A percentile compares a stretch with the other conserved stretches of the same genome.
Evolutionary conservation across 345 rosid genomes (phyloP).

Genomic region (Salix suchowensis): DNA sequence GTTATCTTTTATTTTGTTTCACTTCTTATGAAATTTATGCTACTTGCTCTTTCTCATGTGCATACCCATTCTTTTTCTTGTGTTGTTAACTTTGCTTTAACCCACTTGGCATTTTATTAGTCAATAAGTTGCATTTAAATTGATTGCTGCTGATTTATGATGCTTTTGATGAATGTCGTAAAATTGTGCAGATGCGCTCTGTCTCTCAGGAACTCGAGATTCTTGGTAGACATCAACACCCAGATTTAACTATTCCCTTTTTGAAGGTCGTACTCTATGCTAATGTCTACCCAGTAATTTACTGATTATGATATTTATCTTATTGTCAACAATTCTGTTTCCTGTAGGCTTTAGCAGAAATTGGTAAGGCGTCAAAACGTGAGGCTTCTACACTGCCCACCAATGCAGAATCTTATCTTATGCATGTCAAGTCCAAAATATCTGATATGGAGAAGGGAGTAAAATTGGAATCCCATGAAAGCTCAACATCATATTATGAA

Average conservation of each 20-base stretch:
- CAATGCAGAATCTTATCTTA: slow-evolving; percentile 44
- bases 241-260: slow-evolving; percentile 76
- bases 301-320: neutral
- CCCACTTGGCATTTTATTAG: neutral
- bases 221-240: slow-evolving; percentile 87
- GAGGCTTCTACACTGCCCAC: slow-evolving; percentile 60
- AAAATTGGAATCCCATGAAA: slow-evolving; percentile 20
- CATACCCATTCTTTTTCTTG: too few species aligned
- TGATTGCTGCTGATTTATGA: neutral
- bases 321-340: slow-evolving; percentile 8
- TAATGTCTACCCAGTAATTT: neutral
- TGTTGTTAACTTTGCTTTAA: too few species aligned
- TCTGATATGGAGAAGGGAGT: slow-evolving; percentile 27
- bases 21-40: too few species aligned
- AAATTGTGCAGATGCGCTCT: slow-evolving; percentile 63
- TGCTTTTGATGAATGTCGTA: slow-evolving; percentile 4
- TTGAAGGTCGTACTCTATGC: slow-evolving; percentile 54
- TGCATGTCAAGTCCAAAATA: slow-evolving; percentile 42
- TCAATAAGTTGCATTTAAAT: neutral
- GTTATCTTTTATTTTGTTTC: too few species aligned
- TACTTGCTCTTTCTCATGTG: too few species aligned
- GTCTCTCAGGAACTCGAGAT: slow-evolving; percentile 83
- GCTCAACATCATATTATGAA: slow-evolving; percentile 22
- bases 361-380: slow-evolving; percentile 63
- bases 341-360: slow-evolving; percentile 71